A percentile compares a stretch with the other conserved stretches of the same genome.
Conservation (phyloP, 176 grass and related monocot genomes). For the Coix lacrymajobi region DNA sequence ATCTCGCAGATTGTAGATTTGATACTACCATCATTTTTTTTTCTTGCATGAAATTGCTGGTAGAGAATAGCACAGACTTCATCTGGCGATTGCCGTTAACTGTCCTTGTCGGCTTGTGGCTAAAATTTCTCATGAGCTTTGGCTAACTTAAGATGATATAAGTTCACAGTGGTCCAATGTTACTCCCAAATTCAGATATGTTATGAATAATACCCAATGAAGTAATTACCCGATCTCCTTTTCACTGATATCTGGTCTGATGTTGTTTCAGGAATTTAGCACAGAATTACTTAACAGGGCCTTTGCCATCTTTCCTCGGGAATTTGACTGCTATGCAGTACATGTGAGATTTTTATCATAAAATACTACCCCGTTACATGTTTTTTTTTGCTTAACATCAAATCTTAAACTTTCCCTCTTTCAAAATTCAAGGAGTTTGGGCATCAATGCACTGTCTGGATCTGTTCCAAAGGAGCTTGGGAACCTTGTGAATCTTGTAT, state of each 20-base stretch:
- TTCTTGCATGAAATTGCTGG: neutral
- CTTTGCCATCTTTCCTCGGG: constrained; percentile 63
- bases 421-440: constrained; percentile 41
- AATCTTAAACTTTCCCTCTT: constrained; percentile 1
- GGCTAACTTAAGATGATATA: neutral
- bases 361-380: neutral
- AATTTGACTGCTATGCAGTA: constrained; percentile 59
- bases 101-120: neutral
- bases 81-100: neutral
- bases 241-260: neutral
- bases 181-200: neutral
- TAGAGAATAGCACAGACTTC: neutral
- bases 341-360: constrained; percentile 31
- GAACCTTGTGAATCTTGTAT: constrained; percentile 52
- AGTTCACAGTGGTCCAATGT: neutral
- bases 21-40: neutral
- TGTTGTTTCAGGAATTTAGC: constrained; percentile 46
- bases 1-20: neutral
- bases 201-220: neutral
- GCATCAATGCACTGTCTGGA: constrained; percentile 75
- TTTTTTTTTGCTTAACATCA: neutral
- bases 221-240: neutral
- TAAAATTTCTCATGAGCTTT: neutral
- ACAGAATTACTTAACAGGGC: constrained; percentile 62
- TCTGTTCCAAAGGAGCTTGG: constrained; percentile 71